Conservation (phyloP, 2,329 filamentous ascomycete genomes). For the Aspergillus oerlinghausenensis region DNA sequence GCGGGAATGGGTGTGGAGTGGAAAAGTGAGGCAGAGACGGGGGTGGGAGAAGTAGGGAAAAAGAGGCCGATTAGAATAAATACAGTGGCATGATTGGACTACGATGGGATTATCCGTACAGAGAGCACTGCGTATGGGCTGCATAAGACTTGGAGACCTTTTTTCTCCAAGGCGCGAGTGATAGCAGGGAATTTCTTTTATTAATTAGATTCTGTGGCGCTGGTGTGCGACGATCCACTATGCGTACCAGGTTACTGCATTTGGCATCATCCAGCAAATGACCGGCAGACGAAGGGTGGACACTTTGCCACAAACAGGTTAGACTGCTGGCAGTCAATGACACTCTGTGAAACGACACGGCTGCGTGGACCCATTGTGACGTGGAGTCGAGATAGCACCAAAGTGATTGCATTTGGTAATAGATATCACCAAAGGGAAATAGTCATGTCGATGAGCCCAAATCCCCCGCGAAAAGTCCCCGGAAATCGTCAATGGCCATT, state of each 20-base stretch:
- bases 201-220: slow-evolving; percentile 8
- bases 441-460: not conserved
- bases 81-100: not conserved
- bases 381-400: not conserved
- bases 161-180: not conserved
- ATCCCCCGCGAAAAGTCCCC: not conserved
- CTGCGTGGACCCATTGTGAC: not conserved
- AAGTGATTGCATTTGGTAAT: not conserved
- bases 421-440: not conserved
- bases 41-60: not conserved
- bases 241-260: not conserved
- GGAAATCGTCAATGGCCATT: not conserved
- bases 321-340: not conserved
- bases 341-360: not conserved
- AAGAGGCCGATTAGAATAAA: not conserved
- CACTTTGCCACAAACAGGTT: not conserved
- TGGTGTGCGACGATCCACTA: not conserved
- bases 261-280: not conserved
- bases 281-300: not conserved
- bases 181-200: slow-evolving; percentile 2
- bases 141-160: not conserved
- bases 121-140: not conserved
- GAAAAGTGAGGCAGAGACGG: not conserved
- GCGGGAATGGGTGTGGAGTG: not conserved
- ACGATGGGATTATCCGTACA: no score